Evolutionary conservation across 768 basidiomycete species (phyloP).

Genomic region (Lyophyllum shimeji): DNA sequence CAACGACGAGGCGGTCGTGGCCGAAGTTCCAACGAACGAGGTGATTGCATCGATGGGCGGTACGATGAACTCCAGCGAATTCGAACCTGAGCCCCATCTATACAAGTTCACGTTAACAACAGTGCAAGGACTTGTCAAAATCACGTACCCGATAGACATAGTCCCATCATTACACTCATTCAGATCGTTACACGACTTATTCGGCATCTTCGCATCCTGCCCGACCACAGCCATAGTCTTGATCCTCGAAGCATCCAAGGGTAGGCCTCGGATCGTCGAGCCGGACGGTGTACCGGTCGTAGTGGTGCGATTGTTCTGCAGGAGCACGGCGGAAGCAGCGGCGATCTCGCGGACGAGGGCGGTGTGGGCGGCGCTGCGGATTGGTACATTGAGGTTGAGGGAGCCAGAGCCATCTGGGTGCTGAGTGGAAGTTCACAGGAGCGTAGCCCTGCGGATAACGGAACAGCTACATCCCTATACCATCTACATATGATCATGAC

Average conservation of each 20-base stretch:
- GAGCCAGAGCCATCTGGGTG: constrained; percentile 44
- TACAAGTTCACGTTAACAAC: background rate
- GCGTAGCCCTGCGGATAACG: constrained; percentile 41
- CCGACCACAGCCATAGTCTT: constrained; percentile 60
- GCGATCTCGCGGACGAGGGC: constrained; percentile 63
- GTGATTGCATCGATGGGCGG: constrained; percentile 49
- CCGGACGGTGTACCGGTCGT: constrained; percentile 33
- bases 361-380: constrained; percentile 43
- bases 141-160: constrained; percentile 56
- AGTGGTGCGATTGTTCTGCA: constrained; percentile 58
- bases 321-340: constrained; percentile 61
- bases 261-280: constrained; percentile 39
- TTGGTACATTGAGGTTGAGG: constrained; percentile 41
- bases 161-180: constrained; percentile 60
- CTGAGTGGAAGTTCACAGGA: constrained; percentile 45
- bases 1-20: constrained; percentile 40
- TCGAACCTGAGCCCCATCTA: constrained; percentile 54
- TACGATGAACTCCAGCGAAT: constrained; percentile 42
- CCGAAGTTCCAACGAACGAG: constrained; percentile 36
- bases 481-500: no score
- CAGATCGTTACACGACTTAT: constrained; percentile 42
- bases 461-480: no score
- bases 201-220: constrained; percentile 55
- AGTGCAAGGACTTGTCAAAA: background rate
- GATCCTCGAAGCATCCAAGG: constrained; percentile 45